Base-by-base conservation (phyloP, 768 basidiomycete species). In the Mycena galopus region DNA sequence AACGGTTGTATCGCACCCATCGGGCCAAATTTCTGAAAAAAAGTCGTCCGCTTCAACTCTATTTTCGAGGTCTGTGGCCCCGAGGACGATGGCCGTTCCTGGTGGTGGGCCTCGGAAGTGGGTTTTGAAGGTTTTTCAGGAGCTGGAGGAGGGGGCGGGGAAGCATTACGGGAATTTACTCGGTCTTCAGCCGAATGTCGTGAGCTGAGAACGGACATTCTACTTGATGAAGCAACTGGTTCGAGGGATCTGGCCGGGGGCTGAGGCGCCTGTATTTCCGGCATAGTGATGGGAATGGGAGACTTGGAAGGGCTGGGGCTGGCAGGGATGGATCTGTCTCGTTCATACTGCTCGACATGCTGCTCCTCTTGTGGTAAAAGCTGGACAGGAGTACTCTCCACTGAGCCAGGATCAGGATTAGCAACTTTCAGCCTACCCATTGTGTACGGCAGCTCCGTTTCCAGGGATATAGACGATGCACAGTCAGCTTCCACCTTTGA, bases 341-440 rank as follows among this genome's bases (percentile, higher is more conserved):
- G 70, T 32, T 59, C 65, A 32, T 77, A n/a, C n/a, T n/a, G 71
- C 53, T 68, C 62, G 30, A 21, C 56, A 19, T 21, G 16, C 21
- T n/a, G 53, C 33, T 67, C 51, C 25, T 83, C 84, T 42, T 82
- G 79, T 6, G 88, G 87, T 25, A 90, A 78, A 33, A 82, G 76
- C 73, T 78, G 82, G 59, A 81, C 79, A 56, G 89, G 88, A 10
- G 90, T 88, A 50, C 79, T 84, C 64, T 85, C 84, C 51, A 81
- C 85, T 47, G 87, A 87, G 69, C 82, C 84, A 59, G 91, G 88
- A 77, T 94, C 93, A 32, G 94, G 94, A 79, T 95, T 95, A 32
- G 92, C 89, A 64, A 95, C 88, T 55, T 89, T 95, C 65, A 95
- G 86, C 76, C 88, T 90, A 39, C 93, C 93, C 55, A 91, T 86